Conservation (phyloP, 345 rosid species). For the Arabidopsis suecica region DNA sequence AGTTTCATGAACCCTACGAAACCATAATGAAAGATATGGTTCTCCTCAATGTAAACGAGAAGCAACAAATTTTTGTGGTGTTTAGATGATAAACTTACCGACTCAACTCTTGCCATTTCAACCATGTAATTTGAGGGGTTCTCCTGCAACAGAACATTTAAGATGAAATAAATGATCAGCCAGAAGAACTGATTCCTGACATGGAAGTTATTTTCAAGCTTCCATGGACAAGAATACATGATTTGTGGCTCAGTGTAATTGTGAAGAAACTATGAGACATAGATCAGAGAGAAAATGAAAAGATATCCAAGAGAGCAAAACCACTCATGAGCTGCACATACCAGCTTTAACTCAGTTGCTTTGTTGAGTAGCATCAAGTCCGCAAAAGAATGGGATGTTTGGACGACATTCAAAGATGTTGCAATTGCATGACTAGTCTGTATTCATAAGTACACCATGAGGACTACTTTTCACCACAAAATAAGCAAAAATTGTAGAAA, state of each 20-base stretch:
- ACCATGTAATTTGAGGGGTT: conserved; percentile 85
- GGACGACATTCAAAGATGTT: conserved; percentile 76
- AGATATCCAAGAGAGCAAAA: conserved; percentile 16
- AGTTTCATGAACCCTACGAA: background rate
- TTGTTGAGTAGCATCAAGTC: conserved; percentile 77
- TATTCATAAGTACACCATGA: conserved; percentile 40
- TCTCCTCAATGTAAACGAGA: conserved; percentile 14
- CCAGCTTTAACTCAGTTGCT: conserved; percentile 73
- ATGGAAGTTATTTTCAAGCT: conserved; percentile 20
- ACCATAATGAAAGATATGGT: conserved; percentile 20
- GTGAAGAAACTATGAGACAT: background rate
- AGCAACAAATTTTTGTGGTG: conserved; percentile 33
- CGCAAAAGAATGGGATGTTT: conserved; percentile 88
- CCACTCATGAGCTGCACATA: conserved; percentile 38
- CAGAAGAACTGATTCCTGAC: conserved; percentile 21
- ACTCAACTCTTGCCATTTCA: conserved; percentile 91
- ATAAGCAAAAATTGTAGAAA: conserved; percentile 16
- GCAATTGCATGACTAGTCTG: conserved; percentile 86
- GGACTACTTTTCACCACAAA: conserved; percentile 27
- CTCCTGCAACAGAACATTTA: conserved; percentile 56
- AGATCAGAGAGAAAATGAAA: conserved; percentile 7
- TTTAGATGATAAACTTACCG: conserved; percentile 58
- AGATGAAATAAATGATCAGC: conserved; percentile 12
- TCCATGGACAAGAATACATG: conserved; percentile 28
- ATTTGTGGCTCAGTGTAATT: background rate